Evolutionary conservation across 305 asterid genomes (phyloP).

Genomic region (Fraxinus latifolia): DNA sequence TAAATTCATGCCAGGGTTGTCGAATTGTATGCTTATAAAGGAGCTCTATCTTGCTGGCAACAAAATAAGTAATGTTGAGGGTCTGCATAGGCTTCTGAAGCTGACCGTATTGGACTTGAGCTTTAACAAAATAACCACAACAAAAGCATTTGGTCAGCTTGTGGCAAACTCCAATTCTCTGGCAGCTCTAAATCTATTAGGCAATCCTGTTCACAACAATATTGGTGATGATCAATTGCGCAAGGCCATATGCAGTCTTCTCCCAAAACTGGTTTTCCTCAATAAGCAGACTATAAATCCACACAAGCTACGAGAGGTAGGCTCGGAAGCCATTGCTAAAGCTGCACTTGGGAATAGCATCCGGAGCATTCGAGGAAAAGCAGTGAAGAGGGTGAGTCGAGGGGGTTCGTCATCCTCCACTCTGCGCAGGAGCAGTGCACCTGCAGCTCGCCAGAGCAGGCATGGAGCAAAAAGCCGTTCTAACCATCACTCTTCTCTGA

Average conservation of each 20-base stretch:
- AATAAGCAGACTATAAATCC: conserved; percentile 63
- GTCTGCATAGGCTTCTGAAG: conserved; percentile 75
- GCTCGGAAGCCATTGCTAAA: conserved; percentile 49
- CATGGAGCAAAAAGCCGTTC: conserved; percentile 41
- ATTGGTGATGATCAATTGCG: conserved; percentile 62
- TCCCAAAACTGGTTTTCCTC: conserved; percentile 58
- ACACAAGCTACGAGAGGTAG: conserved; percentile 59
- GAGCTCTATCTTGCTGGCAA: conserved; percentile 80
- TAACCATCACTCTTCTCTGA: conserved; percentile 28
- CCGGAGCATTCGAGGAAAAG: conserved; percentile 38
- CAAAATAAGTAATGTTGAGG: conserved; percentile 74
- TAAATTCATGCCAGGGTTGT: conserved; percentile 43
- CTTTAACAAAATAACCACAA: conserved; percentile 71
- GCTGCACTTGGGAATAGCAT: conserved; percentile 51
- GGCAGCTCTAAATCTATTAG: conserved; percentile 63
- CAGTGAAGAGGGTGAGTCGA: conserved; percentile 33
- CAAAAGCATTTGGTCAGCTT: conserved; percentile 81
- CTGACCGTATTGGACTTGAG: conserved; percentile 69
- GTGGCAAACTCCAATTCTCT: conserved; percentile 73
- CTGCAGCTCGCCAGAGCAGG: conserved; percentile 41
- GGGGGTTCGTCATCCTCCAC: conserved; percentile 36
- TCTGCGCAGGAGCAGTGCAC: conserved; percentile 34
- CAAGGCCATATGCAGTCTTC: conserved; percentile 55
- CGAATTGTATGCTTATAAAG: conserved; percentile 58
- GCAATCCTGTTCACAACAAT: conserved; percentile 72